Base-by-base conservation (phyloP, 129 eudicot genomes). In the Flaveria ramosissima region DNA sequence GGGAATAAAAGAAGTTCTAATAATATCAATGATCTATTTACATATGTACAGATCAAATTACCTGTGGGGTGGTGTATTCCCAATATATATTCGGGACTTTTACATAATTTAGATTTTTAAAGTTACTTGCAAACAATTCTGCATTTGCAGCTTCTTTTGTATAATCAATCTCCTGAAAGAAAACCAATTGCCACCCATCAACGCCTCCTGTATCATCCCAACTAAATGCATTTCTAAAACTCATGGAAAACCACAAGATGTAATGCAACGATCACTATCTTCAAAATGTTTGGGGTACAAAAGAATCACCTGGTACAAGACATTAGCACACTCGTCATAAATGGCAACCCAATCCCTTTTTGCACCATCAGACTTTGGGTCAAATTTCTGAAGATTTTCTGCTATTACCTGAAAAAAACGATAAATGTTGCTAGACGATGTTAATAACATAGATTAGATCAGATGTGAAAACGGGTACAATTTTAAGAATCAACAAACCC, bases 271-370 rank as follows among this genome's bases (percentile, higher is more conserved):
- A 19, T 26, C 65, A 59, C 8, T 21, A 10, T 21, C 21, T 59
- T 2, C 0, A 53, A 41, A 24, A 73, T 72, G 39, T 70, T 60
- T 23, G 61, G 41, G 55, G 36, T 39, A 78, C n/a, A 73, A 78
- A 69, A 80, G 1, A 32, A 74, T 75, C 71, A 90, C 98, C 96
- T 93, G 96, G 72, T 94, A 94, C 66, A 94, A 84, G 75, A 94
- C 98, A 87, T 80, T 94, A 51, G 98, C 98, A 73, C 98, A 94
- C 83, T 94, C 98, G 74, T 94, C 98, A 74, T 94, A 94, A 69
- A 94, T 94, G 74, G 98, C 97, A 79, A 94, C 98, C 98, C 98
- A 94, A 70, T 94, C 98, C 83, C 98, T 94, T 81, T 94, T 94
- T 66, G 98, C 98, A 76, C 98, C 98, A 83, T 94, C 98, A 47